These are phyloP conservation scores for Serpula lacrymans DNA, from an alignment of 768 basidiomycete species.

Conservation along the genomic window DNA sequence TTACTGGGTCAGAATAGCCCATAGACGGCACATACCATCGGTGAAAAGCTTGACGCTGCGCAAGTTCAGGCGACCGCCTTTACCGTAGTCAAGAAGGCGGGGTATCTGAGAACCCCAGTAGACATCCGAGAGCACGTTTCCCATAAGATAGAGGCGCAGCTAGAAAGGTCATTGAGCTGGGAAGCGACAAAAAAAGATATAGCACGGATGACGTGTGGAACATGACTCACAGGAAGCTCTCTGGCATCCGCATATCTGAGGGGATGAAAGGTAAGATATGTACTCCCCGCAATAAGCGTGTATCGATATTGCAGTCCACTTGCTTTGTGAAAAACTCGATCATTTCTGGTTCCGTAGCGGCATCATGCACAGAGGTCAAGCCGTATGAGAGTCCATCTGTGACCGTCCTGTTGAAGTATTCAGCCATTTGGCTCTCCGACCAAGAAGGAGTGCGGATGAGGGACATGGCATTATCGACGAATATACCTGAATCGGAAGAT, in stretches of 20 bases:
- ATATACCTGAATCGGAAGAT: slow-evolving; percentile 45
- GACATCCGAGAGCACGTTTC: slow-evolving; percentile 42
- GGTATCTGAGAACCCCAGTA: slow-evolving; percentile 68
- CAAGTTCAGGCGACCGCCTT: slow-evolving; percentile 49
- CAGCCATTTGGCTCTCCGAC: slow-evolving; percentile 49
- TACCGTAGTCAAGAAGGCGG: slow-evolving; percentile 57
- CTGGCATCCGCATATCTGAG: slow-evolving; percentile 65
- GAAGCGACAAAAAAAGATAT: background rate
- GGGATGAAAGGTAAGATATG: slow-evolving; percentile 7
- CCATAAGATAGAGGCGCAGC: slow-evolving; percentile 66
- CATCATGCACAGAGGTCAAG: slow-evolving; percentile 87
- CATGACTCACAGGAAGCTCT: slow-evolving; percentile 58
- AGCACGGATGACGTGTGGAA: background rate
- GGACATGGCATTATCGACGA: slow-evolving; percentile 85
- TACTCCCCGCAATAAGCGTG: too few species aligned
- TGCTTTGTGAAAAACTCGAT: slow-evolving; percentile 68
- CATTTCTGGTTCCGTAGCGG: slow-evolving; percentile 44
- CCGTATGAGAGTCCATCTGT: slow-evolving; percentile 73
- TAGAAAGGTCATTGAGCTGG: slow-evolving; percentile 17
- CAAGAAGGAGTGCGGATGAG: slow-evolving; percentile 67
- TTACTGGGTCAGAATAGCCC: background rate
- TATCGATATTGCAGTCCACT: slow-evolving; percentile 14
- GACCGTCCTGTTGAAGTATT: slow-evolving; percentile 65
- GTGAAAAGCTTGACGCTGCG: slow-evolving; percentile 72
- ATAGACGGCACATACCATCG: slow-evolving; percentile 52